A percentile compares a stretch with the other conserved stretches of the same genome.
Evolutionary conservation across 805 yeast genomes (phyloP).

Genomic region (Pichia membranifaciens): DNA sequence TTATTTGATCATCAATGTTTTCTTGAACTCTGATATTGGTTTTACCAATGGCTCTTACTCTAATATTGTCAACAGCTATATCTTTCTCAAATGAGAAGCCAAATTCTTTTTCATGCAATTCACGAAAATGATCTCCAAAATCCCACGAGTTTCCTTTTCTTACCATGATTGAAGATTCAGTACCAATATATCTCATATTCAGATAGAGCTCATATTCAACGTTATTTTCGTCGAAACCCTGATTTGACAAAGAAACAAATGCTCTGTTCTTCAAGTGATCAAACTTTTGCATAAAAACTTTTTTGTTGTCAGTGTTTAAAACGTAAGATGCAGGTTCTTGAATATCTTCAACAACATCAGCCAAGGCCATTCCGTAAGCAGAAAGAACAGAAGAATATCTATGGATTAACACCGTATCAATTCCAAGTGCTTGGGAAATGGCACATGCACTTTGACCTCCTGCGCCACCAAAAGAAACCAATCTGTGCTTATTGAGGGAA

Average conservation of each 20-base stretch:
- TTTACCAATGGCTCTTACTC: constrained; percentile 68
- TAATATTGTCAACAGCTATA: constrained; percentile 62
- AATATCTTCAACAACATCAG: constrained; percentile 73
- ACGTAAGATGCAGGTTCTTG: constrained; percentile 62
- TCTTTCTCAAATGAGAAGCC: constrained; percentile 57
- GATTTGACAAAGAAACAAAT: constrained; percentile 35
- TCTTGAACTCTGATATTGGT: constrained; percentile 37
- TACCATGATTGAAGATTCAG: constrained; percentile 83
- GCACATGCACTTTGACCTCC: constrained; percentile 88
- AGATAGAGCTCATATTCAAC: constrained; percentile 57
- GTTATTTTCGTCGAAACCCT: constrained; percentile 45
- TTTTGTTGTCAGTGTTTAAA: constrained; percentile 30
- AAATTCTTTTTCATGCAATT: constrained; percentile 63
- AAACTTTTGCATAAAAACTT: constrained; percentile 39
- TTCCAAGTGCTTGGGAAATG: constrained; percentile 66
- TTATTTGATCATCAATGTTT: constrained; percentile 47
- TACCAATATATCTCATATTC: constrained; percentile 78
- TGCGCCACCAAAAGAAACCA: constrained; percentile 88
- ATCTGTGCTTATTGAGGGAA: constrained; percentile 53
- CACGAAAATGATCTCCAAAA: constrained; percentile 42
- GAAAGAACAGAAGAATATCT: constrained; percentile 77
- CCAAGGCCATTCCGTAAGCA: constrained; percentile 83
- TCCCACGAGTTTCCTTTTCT: constrained; percentile 24
- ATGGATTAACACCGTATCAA: constrained; percentile 64
- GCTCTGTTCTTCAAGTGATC: constrained; percentile 40